phyloP scores from a whole-genome alignment of 495 filamentous ascomycete species.

The Daldinia concentrica region DNA sequence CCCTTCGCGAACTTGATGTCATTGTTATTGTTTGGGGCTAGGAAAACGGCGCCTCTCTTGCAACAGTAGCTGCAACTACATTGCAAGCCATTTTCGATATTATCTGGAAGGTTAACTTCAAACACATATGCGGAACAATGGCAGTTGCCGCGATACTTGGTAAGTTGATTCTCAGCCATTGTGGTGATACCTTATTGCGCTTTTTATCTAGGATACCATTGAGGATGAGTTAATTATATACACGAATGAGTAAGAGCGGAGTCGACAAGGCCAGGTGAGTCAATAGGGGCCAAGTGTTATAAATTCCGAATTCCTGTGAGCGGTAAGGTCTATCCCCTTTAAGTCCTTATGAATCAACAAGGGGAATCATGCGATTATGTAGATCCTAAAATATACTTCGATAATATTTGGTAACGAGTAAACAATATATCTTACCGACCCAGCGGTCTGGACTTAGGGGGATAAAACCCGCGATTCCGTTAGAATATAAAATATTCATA shows the following conservation, averaged over 20 bases:
- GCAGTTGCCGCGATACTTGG: slow-evolving; percentile 44
- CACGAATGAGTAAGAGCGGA: not conserved
- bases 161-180: slow-evolving; percentile 18
- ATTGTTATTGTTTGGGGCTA: slow-evolving; percentile 7
- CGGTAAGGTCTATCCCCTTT: not conserved
- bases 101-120: slow-evolving; percentile 27
- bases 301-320: not conserved
- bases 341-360: not conserved
- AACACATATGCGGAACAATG: slow-evolving; percentile 48
- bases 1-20: slow-evolving; percentile 41
- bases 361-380: not conserved
- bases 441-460: not conserved
- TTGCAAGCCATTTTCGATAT: slow-evolving; percentile 14
- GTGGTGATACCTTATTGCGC: too few species aligned
- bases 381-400: not conserved
- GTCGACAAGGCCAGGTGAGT: not conserved
- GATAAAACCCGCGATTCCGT: not conserved
- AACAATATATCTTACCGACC: not conserved
- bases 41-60: slow-evolving; percentile 39
- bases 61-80: slow-evolving; percentile 42
- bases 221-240: not conserved
- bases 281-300: not conserved
- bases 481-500: not conserved
- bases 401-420: not conserved
- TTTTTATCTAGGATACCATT: not conserved